Evolutionary conservation across 2,329 filamentous ascomycete species (phyloP).

Genomic region (Aspergillus ochraceoroseus): DNA sequence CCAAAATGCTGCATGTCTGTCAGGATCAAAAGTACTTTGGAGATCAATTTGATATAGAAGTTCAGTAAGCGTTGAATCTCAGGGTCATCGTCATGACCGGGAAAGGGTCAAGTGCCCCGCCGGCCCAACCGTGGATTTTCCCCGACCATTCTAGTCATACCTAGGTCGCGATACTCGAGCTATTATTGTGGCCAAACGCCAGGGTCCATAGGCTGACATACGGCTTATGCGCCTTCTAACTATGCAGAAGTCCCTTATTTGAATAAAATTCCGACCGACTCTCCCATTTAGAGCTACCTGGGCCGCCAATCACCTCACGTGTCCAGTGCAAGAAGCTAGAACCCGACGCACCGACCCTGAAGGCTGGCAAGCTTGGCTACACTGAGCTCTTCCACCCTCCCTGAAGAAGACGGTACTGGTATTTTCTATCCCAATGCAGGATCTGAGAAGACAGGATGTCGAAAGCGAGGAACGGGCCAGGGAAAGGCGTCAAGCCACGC

Average conservation of each 20-base stretch:
- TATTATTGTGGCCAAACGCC: not conserved
- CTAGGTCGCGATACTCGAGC: conserved; percentile 1
- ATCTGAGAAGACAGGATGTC: conserved; percentile 39
- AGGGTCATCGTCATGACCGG: too few species aligned
- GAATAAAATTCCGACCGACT: not conserved
- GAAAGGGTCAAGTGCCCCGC: conserved; percentile 15
- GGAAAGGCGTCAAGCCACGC: conserved; percentile 34
- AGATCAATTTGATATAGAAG: too few species aligned
- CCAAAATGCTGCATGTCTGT: too few species aligned
- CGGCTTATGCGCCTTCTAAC: not conserved
- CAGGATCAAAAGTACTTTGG: too few species aligned
- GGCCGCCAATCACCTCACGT: conserved; percentile 6
- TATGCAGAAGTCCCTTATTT: conserved; percentile 1
- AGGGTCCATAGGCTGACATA: not conserved
- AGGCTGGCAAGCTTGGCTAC: conserved; percentile 13
- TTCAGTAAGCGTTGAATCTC: too few species aligned
- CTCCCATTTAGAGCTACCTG: too few species aligned
- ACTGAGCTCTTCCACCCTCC: conserved; percentile 10
- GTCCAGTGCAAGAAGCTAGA: conserved; percentile 11
- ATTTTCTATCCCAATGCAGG: conserved; percentile 27
- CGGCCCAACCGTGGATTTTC: conserved; percentile 15
- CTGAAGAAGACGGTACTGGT: conserved; percentile 6
- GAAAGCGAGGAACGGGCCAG: conserved; percentile 46
- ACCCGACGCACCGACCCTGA: conserved; percentile 7
- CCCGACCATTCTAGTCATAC: not conserved